A percentile compares a stretch with the other conserved stretches of the same genome.
phyloP scores from a whole-genome alignment of 139 green algal species.

The Haematococcus lacustris region DNA sequence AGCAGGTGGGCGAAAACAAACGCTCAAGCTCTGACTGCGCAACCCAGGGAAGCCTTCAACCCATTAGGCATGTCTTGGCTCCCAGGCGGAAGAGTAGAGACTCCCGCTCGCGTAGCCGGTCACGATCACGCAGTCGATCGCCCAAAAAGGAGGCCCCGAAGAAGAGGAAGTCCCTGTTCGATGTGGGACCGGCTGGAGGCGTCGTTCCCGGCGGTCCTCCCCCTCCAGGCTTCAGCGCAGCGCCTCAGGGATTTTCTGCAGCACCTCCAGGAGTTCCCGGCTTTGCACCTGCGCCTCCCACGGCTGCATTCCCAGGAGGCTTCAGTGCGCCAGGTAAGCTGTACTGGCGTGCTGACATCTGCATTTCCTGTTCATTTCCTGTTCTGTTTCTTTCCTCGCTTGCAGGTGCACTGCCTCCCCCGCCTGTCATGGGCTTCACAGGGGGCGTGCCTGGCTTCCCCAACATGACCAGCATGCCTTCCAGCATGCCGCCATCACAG shows the following conservation, averaged over 20 bases:
- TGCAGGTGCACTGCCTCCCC: no score
- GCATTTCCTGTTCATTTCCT: not conserved
- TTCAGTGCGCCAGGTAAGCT: not conserved
- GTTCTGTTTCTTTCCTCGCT: no score
- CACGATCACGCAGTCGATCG: not conserved
- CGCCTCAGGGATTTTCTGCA: not conserved
- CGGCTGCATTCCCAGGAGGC: not conserved
- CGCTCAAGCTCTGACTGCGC: not conserved
- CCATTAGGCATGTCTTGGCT: not conserved
- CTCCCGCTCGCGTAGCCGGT: not conserved
- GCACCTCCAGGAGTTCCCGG: not conserved
- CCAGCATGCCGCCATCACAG: slow-evolving; percentile 41
- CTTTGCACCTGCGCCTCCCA: not conserved
- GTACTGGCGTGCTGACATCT: not conserved
- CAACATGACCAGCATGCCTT: slow-evolving; percentile 4
- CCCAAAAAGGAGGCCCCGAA: not conserved
- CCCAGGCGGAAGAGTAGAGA: not conserved
- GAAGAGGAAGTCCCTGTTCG: slow-evolving; percentile 8
- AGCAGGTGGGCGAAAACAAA: not conserved
- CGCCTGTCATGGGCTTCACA: no score
- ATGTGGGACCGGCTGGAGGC: not conserved
- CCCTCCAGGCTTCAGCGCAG: no score
- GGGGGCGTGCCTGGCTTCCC: slow-evolving; percentile 8
- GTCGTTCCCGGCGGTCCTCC: no score
- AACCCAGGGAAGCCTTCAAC: not conserved